phyloP scores from a whole-genome alignment of 2,329 filamentous ascomycete genomes.

The Teratosphaeria nubilosa region DNA sequence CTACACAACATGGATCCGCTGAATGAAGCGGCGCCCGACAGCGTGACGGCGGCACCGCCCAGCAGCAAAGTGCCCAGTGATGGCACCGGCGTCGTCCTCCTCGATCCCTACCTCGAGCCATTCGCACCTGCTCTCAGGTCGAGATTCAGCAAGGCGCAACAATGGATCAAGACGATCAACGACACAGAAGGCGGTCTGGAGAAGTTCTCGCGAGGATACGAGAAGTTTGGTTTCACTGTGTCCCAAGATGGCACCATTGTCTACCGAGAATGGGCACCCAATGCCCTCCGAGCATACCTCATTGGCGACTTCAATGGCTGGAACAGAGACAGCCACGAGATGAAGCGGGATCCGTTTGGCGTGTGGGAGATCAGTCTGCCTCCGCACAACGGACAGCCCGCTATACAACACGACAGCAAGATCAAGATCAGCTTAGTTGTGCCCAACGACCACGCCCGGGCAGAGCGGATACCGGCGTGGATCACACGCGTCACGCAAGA shows the following conservation, averaged over 20 bases:
- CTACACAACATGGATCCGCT: slow-evolving; percentile 26
- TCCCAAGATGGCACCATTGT: slow-evolving; percentile 71
- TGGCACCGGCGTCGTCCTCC: slow-evolving; percentile 75
- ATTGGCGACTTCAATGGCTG: slow-evolving; percentile 95
- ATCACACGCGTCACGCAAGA: slow-evolving; percentile 97
- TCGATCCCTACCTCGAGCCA: slow-evolving; percentile 84
- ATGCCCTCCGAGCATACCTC: slow-evolving; percentile 71
- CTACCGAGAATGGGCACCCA: slow-evolving; percentile 95
- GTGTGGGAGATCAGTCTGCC: slow-evolving; percentile 77
- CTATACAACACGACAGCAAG: slow-evolving; percentile 88
- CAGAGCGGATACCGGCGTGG: slow-evolving; percentile 89
- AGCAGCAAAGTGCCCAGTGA: slow-evolving; percentile 51
- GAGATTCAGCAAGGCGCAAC: slow-evolving; percentile 67
- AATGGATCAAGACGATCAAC: slow-evolving; percentile 79
- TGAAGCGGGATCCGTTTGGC: slow-evolving; percentile 78
- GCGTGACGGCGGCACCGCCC: slow-evolving; percentile 34
- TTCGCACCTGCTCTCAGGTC: slow-evolving; percentile 68
- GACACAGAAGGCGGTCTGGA: slow-evolving; percentile 79
- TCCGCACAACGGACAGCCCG: slow-evolving; percentile 62
- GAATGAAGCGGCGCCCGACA: slow-evolving; percentile 37
- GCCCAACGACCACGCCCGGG: slow-evolving; percentile 61
- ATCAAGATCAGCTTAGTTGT: slow-evolving; percentile 81
- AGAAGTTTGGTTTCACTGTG: slow-evolving; percentile 78
- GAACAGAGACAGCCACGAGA: slow-evolving; percentile 71
- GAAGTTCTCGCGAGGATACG: slow-evolving; percentile 80